Base-by-base conservation (phyloP, 768 basidiomycete species). In the Cystofilobasidium macerans region DNA sequence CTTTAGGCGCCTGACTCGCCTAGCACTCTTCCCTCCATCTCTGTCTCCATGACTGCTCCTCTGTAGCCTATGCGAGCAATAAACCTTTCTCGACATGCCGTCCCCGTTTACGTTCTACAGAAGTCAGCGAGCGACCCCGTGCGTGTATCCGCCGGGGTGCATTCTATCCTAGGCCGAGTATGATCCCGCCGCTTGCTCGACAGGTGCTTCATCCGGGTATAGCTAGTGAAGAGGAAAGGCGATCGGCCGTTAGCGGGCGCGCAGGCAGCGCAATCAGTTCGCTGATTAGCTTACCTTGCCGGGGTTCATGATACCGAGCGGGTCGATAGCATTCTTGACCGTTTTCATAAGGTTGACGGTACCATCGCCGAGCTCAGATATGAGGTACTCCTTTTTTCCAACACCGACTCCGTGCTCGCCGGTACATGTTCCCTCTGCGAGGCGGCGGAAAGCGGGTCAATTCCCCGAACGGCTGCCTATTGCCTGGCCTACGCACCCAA, bases 311-410 rank as follows among this genome's bases (percentile, higher is more conserved):
- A 68, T 62, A 1, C 62, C 62, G 28, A 57, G 62, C 12, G 67
- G 67, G 47, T 73, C 69, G 72, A 74, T 51, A 12, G 85, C 81
- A 45, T 77, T 76, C 76, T 94, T 97, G 71, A 95, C 80, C n/a
- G 80, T 82, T 78, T 83, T 84, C 90, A 95, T 91, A 13, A 94
- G 77, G 56, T 83, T 82, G 14, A 95, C 85, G 0, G 91, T 93
- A 5, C 84, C 85, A 54, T 78, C 78, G 0, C 93, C 93, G 0
- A 97, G 81, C 74, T 97, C 93, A n/a, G 85, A 81, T 22, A 78
- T 74, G 2, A 97, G 81, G 75, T 88, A 94, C 71, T 86, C 83
- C 65, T 84, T 86, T 78, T 92, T 92, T 13, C 89, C 89, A 9
- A 91, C 76, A 0, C 90, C 89, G 18, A 92, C 86, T 0, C 89